These are phyloP conservation scores for Lepidium aucheri DNA, from an alignment of 345 rosid species.

Conservation along the genomic window DNA sequence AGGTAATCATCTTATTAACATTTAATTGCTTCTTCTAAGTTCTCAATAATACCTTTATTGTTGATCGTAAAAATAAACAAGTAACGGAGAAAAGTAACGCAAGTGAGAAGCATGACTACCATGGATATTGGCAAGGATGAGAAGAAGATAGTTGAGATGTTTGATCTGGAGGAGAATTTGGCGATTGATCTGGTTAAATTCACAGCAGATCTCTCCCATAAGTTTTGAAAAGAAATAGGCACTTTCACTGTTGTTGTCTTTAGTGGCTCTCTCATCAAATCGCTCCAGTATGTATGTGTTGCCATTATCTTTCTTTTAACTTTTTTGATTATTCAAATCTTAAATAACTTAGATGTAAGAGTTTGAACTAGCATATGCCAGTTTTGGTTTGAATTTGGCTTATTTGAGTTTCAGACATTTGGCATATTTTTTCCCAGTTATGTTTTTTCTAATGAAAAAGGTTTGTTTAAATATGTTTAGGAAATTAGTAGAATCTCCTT, in stretches of 20 bases:
- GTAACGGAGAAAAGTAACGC: constrained; percentile 29
- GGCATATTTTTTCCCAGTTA: background rate
- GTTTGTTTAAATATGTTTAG: constrained; percentile 25
- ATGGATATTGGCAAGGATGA: background rate
- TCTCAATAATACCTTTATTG: too few relatives aligned
- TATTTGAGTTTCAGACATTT: background rate
- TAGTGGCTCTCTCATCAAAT: constrained; percentile 73
- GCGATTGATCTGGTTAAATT: constrained; percentile 57
- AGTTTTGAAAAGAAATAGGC: constrained; percentile 57
- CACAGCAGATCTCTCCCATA: constrained; percentile 56
- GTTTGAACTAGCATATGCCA: background rate
- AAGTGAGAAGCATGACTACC: constrained; percentile 23
- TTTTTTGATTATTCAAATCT: too few relatives aligned
- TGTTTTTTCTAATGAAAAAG: background rate
- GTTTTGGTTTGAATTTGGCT: background rate
- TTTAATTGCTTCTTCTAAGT: too few relatives aligned
- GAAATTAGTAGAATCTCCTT: constrained; percentile 61
- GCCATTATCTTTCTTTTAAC: too few relatives aligned
- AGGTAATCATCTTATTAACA: too few relatives aligned
- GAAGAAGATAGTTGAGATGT: constrained; percentile 45
- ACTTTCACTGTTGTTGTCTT: constrained; percentile 70
- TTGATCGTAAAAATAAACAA: too few relatives aligned
- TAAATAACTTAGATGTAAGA: background rate
- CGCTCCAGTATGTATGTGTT: constrained; percentile 50
- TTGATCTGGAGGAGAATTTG: constrained; percentile 51